A percentile compares a stretch with the other conserved stretches of the same genome.
phyloP scores from a whole-genome alignment of 441 rosid genomes.

The Corymbia citriodora region DNA sequence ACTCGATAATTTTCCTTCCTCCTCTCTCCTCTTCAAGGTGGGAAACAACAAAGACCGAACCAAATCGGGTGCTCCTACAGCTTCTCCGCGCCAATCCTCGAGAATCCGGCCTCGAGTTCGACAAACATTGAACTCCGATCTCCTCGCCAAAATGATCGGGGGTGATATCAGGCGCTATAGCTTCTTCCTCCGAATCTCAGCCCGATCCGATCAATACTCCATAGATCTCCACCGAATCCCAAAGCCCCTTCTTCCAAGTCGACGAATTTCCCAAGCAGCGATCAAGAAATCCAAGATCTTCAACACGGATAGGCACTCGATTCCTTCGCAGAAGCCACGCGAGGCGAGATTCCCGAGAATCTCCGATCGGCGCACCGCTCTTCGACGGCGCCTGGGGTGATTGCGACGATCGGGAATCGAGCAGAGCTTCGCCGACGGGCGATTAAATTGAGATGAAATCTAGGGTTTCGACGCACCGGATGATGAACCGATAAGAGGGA shows the following conservation, averaged over 20 bases:
- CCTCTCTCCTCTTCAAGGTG: not conserved
- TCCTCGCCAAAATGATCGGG: not conserved
- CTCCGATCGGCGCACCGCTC: not conserved
- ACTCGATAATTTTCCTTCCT: not conserved
- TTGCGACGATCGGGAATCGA: not conserved
- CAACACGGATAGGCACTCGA: not conserved
- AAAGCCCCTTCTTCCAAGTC: not conserved
- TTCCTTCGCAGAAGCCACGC: not conserved
- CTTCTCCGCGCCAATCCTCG: not conserved
- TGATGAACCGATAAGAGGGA: not conserved
- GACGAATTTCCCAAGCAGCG: not conserved
- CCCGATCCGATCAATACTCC: not conserved
- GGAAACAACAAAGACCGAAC: not conserved
- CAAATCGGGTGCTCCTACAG: not conserved
- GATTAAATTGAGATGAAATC: not conserved
- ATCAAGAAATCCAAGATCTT: not conserved
- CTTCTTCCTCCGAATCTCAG: not conserved
- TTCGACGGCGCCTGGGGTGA: not conserved
- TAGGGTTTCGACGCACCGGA: not conserved
- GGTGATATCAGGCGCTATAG: not conserved
- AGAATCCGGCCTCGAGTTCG: not conserved
- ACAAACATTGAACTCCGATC: not conserved
- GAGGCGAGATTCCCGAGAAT: not conserved
- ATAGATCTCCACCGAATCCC: not conserved
- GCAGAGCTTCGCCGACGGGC: not conserved